These are phyloP conservation scores for Lachnellula suecica DNA, from an alignment of 2,329 filamentous ascomycete genomes.

Conservation along the genomic window DNA sequence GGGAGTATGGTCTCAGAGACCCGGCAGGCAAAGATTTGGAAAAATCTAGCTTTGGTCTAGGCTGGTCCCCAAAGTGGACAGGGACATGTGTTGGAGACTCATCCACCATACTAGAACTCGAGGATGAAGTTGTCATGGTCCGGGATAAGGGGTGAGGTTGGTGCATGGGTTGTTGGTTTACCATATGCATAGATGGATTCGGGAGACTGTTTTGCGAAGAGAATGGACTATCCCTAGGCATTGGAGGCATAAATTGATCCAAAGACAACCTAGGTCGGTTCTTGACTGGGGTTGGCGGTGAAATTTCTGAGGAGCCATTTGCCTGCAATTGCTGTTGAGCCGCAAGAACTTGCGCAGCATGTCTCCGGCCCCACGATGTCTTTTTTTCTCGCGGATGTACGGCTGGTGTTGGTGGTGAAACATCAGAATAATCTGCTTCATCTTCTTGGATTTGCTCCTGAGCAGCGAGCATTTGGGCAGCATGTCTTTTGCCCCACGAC, in stretches of 20 bases:
- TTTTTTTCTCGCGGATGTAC: conserved; percentile 54
- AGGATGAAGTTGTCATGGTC: conserved; percentile 83
- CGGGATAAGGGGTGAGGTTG: conserved; percentile 83
- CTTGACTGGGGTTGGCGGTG: conserved; percentile 56
- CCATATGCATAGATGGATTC: conserved; percentile 52
- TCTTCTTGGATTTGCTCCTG: too few species aligned
- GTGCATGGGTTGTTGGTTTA: conserved; percentile 41
- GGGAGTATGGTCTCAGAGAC: conserved; percentile 48
- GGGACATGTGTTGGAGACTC: conserved; percentile 68
- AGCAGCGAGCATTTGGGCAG: conserved; percentile 42
- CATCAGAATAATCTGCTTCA: not conserved
- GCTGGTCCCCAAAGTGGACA: conserved; percentile 50
- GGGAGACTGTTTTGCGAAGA: conserved; percentile 50
- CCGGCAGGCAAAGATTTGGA: conserved; percentile 76
- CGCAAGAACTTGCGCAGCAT: conserved; percentile 47
- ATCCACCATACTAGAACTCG: conserved; percentile 73
- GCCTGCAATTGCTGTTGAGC: conserved; percentile 27
- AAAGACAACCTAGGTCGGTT: conserved; percentile 71
- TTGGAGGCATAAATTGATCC: conserved; percentile 72
- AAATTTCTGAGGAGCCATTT: conserved; percentile 43
- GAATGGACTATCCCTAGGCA: conserved; percentile 65
- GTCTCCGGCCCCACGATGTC: conserved; percentile 59
- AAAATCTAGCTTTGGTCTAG: conserved; percentile 57
- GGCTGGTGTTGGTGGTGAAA: not conserved
- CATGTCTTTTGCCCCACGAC: conserved; percentile 60